Base-by-base conservation (phyloP, 305 asterid species). In the Rubia tinctorum region DNA sequence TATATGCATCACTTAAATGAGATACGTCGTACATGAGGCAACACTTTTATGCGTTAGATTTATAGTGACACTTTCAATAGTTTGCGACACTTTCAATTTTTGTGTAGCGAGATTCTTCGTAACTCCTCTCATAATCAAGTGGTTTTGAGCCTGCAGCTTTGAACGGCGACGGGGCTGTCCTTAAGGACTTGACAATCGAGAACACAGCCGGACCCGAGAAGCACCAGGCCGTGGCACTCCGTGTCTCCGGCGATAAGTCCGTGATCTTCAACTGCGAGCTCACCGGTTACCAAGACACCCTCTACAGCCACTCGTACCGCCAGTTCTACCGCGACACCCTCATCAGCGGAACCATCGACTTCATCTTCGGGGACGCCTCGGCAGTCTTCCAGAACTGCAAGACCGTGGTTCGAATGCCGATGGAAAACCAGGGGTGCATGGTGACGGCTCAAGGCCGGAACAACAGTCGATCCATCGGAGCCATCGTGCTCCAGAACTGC, bases 141-240 rank as follows among this genome's bases (percentile, higher is more conserved):
- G n/a, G n/a, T n/a, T n/a, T n/a, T n/a, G n/a, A n/a, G n/a, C n/a
- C n/a, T 34, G 63, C 90, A 91, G 96, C 73, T 17, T 75, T 86
- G 2, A 80, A 87, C 1, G 95, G 86, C 0, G 89, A 84, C 0
- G 77, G 80, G 0, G 90, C 89, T 77, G 69, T 88, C 6, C 95
- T 90, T 0, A 91, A 78, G 84, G 91, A 88, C 81, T 82, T 92
- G n/a, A 89, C 80, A 7, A 60, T 92, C 27, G 95, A 92, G 88
- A 92, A 92, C 86, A 72, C 90, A 18, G 96, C 96, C 1, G 97
- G 96, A 9, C 58, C 97, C 0, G 17, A 0, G 2, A 87, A 84
- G 73, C 95, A 84, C 69, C 97, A 91, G n/a, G 97, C 95, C 4
- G 91, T 88, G 18, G 97, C 97, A 0, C 85, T 91, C 8, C 88